Evolutionary conservation across 352 stramenopile species (phyloP).

Genomic region (Globisporangium takayamanum): DNA sequence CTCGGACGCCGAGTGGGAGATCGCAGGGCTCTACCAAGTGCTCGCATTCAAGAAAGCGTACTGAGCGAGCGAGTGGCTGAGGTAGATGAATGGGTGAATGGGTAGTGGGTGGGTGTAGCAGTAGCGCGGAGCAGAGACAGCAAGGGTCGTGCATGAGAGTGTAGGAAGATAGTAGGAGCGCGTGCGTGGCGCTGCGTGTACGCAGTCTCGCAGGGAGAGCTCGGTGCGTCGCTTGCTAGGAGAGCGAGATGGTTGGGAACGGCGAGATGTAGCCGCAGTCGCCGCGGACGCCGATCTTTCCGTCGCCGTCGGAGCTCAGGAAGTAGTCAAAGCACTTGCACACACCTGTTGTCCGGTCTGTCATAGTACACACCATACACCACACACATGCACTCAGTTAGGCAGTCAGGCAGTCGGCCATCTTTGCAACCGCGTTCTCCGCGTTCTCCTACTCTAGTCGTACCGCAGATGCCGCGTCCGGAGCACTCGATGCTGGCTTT

Average conservation of each 20-base stretch:
- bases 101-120: background rate
- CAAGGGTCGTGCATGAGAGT: background rate
- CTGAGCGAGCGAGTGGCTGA: constrained; percentile 14
- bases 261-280: constrained; percentile 88
- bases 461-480: constrained; percentile 64
- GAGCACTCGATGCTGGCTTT: constrained; percentile 81
- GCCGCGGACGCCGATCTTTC: constrained; percentile 68
- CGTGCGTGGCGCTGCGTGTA: background rate
- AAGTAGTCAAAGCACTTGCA: constrained; percentile 77
- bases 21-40: constrained; percentile 81
- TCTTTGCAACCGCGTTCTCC: background rate
- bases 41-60: constrained; percentile 84
- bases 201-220: too few species aligned
- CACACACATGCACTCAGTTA: constrained; percentile 2
- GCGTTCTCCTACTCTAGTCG: background rate
- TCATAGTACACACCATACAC: background rate
- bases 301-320: constrained; percentile 65
- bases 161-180: constrained; percentile 11
- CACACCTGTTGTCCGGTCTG: constrained; percentile 53
- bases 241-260: constrained; percentile 42
- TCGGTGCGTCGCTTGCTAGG: constrained; percentile 8
- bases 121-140: constrained; percentile 1
- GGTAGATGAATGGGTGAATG: background rate
- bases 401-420: background rate
- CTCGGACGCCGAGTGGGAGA: constrained; percentile 84